Base-by-base conservation (phyloP, 495 filamentous ascomycete genomes). In the Neurospora pannonica region DNA sequence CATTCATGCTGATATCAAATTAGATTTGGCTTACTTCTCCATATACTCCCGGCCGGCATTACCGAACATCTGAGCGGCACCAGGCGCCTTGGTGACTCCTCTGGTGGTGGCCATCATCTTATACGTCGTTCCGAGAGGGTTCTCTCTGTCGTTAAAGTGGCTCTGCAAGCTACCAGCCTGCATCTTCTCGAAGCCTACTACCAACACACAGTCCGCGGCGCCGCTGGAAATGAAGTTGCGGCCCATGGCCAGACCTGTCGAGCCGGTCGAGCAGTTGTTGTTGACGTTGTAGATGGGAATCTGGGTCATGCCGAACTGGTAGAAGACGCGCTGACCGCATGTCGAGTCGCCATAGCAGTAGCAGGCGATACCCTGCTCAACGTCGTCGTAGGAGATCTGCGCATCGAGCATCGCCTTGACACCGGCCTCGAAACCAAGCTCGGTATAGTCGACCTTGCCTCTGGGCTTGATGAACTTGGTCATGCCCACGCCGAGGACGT, bases 391-490 rank as follows among this genome's bases (percentile, higher is more conserved):
- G 82, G 90, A 95, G 86, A 99, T 93, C 48, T 96, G 89, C 0
- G 96, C 96, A 81, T 99, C 96, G 4, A 97, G 89, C 88, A 99
- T 90, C 70, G 96, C 96, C 82, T 99, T 98, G 80, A 97, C 88
- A 74, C 94, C 95, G 5, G 96, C 95, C 85, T 98, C 95, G 82
- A 94, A 97, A 72, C 96, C 96, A 8, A 98, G 89, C 81, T 97
- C 92, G 0, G 91, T 91, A 82, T 95, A 94, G 82, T 94, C 92
- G 73, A 94, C 92, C 83, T 96, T 95, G 79, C 94, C 94, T 31
- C 95, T 89, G 4, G 96, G 96, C 86, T 98, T 99, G 88, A 97
- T 93, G 88, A 99, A 99, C 83, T 97, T 97, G 84, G 96, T 99
- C 91, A 98, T 95, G 82, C 95, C 95, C 77, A 98, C 95, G 84